A percentile compares a stretch with the other conserved stretches of the same genome.
Conservation (phyloP, 208 protist genomes). For the Trypanosoma scelopori region DNA sequence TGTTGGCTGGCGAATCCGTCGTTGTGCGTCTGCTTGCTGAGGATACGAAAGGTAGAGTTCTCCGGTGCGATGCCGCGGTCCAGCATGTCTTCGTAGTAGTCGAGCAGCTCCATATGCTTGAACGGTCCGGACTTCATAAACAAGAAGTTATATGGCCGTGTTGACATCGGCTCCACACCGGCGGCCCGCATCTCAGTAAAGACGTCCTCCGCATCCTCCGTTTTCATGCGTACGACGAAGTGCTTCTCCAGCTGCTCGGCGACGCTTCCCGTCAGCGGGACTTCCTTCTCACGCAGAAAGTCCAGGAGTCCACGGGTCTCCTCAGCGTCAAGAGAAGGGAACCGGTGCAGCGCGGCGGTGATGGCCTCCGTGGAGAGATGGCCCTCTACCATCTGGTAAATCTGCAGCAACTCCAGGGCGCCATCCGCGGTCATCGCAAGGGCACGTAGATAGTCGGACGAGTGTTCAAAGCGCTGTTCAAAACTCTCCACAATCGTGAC, state of each 20-base stretch:
- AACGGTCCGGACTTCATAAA: slow-evolving; percentile 58
- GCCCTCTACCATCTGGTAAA: slow-evolving; percentile 37
- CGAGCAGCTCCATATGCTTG: slow-evolving; percentile 47
- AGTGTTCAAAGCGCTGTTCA: slow-evolving; percentile 53
- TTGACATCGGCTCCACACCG: slow-evolving; percentile 67
- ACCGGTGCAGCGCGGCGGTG: slow-evolving; percentile 58
- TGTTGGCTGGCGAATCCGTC: slow-evolving; percentile 61
- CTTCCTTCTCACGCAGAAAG: slow-evolving; percentile 38
- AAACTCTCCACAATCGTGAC: slow-evolving; percentile 68
- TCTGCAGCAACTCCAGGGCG: slow-evolving; percentile 37
- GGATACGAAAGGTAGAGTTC: slow-evolving; percentile 71
- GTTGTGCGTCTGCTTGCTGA: slow-evolving; percentile 72
- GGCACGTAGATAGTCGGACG: slow-evolving; percentile 60
- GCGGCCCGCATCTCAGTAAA: slow-evolving; percentile 54
- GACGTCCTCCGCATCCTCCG: slow-evolving; percentile 52
- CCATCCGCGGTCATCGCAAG: slow-evolving; percentile 36
- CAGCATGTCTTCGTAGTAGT: slow-evolving; percentile 89
- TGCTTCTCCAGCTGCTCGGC: slow-evolving; percentile 61
- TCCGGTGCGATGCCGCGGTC: slow-evolving; percentile 83
- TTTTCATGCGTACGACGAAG: slow-evolving; percentile 79
- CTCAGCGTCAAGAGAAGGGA: slow-evolving; percentile 33
- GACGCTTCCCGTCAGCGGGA: slow-evolving; percentile 40
- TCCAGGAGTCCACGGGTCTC: slow-evolving; percentile 47
- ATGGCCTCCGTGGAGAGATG: slow-evolving; percentile 46
- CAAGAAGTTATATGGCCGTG: slow-evolving; percentile 80